Evolutionary conservation across 2,329 filamentous ascomycete species (phyloP), one percentile per base, ranked within the genome.

Genomic region (Monascus ruber): DNA sequence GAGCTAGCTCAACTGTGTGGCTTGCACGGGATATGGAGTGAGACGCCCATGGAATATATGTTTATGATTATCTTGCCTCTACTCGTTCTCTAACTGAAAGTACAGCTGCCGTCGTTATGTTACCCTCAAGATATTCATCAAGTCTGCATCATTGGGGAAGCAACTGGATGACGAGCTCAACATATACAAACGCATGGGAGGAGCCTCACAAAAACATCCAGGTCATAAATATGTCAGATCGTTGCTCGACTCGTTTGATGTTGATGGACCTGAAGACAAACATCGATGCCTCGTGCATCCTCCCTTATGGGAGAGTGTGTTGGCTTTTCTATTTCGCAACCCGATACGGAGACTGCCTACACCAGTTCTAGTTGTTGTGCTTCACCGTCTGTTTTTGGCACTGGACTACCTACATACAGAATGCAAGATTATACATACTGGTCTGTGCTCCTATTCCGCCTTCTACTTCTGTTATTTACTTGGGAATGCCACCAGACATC

Each of bases 351-450:
- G 59, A 33, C 52, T 72, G 1, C 60, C 63, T 2, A 11, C 42
- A 4, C 50, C 52, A 1, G 49, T 66, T 3, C 36, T 69, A 0
- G 58, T 55, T 4, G 48, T 62, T 25, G 44, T 62, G 1, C 58
- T 72, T 10, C 45, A 52, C 4, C 60, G 54, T 0, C 44, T 71
- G 1, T 68, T 72, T 38, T 46, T 64, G 6, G 67, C 63, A 1
- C 44, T 72, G 28, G 65, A 72, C 28, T 72, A 51, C 31, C 37
- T 73, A 1, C 70, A 72, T 43, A 63, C 50, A 1, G 63, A 71
- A 43, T 70, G 66, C 50, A 44, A 60, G 8, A 48, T 71, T 11
- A 59, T 70, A 33, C 66, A 72, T 44, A 65, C 68, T 38, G 68
- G 67, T 5, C 42, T 24, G 24, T 34, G 26, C 17, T 26, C 17